These are phyloP conservation scores for Isochrysis galbana DNA, from an alignment of 78 protist genomes.

Conservation along the genomic window DNA sequence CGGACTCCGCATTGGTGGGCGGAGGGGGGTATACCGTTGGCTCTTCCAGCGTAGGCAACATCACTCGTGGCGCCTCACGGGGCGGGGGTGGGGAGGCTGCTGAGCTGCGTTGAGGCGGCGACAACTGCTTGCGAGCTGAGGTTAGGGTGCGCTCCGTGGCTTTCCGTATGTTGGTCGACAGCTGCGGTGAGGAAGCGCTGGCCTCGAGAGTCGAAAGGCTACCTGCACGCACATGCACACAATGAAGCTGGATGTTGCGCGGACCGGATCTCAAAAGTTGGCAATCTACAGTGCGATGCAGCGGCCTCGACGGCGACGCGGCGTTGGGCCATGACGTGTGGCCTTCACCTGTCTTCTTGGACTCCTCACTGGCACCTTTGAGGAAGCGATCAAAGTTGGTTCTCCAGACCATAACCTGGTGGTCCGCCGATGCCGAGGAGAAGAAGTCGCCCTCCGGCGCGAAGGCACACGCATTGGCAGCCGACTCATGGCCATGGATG, in stretches of 20 bases:
- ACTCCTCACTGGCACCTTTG: too few species aligned
- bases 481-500: slow-evolving; percentile 75
- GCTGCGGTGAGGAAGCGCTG: background rate
- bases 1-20: too few species aligned
- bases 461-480: slow-evolving; percentile 25
- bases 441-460: slow-evolving; percentile 73
- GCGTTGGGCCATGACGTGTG: background rate
- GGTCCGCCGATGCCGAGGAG: slow-evolving; percentile 70
- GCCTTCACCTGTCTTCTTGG: background rate
- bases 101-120: too few species aligned
- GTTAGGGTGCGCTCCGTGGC: too few species aligned
- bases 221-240: background rate
- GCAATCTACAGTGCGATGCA: background rate
- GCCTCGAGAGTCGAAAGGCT: background rate
- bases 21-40: too few species aligned
- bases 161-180: too few species aligned
- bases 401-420: slow-evolving; percentile 73
- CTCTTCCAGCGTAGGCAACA: too few species aligned
- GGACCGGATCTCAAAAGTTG: background rate
- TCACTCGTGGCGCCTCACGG: too few species aligned
- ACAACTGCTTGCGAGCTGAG: too few species aligned
- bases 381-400: slow-evolving; percentile 65
- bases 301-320: too few species aligned
- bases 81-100: too few species aligned
- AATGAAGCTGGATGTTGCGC: background rate